Evolutionary conservation across 805 yeast species (phyloP), one percentile per base, ranked within the genome.

Genomic region (Wickerhamomyces mucosus): DNA sequence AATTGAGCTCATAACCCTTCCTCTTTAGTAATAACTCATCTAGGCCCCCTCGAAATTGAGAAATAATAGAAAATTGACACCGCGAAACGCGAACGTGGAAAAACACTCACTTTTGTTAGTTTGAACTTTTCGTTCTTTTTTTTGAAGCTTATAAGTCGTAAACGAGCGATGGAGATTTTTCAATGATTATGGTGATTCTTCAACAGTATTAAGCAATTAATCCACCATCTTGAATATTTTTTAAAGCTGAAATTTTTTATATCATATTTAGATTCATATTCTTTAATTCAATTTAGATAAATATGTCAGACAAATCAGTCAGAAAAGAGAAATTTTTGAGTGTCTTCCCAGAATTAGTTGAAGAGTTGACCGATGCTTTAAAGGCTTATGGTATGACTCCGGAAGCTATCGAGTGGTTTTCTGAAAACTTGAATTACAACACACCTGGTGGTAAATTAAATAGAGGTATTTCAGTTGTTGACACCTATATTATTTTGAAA

Each of bases 381-480:
- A 59, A 57, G 27, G 62, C 62, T 31, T 83, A 85, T 59, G 83
- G 85, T 35, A 81, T 92, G 76, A 85, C 95, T 19, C 59, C 66
- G 33, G 92, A 82, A 40, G 96, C 96, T 23, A 69, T 81, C 35
- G 72, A 70, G 18, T 92, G 98, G 97, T 84, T 74, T 59, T 72
- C 67, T 44, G 68, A 69, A 31, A 75, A 66, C 43, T 63, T 89
- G 53, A 61, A 77, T 48, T 82, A 89, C 66, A 92, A 92, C 65
- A 77, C 95, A 5, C 89, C 95, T 36, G 96, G 96, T 38, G 99
- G 99, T 31, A 92, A 92, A 59, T 69, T 86, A 53, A 92, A 92
- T 71, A 75, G 99, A 56, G 99, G 99, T 20, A 63, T 92, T 36
- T 84, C 96, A 23, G 97, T 92, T 14, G 78, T 92, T 40, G 97